phyloP scores from a whole-genome alignment of 352 stramenopile species.

The Globisporangium alternatum region DNA sequence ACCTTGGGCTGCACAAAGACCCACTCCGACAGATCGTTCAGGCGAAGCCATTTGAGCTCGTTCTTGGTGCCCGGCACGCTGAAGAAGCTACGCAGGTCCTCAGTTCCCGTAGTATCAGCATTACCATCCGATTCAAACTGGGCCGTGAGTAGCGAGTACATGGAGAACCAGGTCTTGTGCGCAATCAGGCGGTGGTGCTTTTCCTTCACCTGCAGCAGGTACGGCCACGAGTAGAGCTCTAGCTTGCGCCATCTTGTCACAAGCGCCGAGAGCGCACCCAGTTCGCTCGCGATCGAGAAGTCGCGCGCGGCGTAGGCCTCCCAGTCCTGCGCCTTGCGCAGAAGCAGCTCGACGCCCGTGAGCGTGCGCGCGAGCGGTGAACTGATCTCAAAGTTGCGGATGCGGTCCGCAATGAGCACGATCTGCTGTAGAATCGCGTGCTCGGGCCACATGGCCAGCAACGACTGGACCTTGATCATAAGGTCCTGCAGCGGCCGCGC shows the following conservation, averaged over 20 bases:
- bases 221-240: slow-evolving; percentile 97
- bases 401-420: slow-evolving; percentile 86
- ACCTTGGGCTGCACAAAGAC: slow-evolving; percentile 37
- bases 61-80: slow-evolving; percentile 1
- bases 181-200: slow-evolving; percentile 66
- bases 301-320: slow-evolving; percentile 94
- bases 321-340: slow-evolving; percentile 98
- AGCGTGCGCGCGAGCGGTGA: slow-evolving; percentile 90
- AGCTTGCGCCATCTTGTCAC: slow-evolving; percentile 98
- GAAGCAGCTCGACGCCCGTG: slow-evolving; percentile 93
- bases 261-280: slow-evolving; percentile 90
- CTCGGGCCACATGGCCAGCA: slow-evolving; percentile 95
- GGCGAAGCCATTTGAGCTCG: slow-evolving; percentile 59
- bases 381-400: slow-evolving; percentile 86
- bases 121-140: slow-evolving; percentile 58
- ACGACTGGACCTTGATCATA: slow-evolving; percentile 84
- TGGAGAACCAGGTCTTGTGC: slow-evolving; percentile 85
- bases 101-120: slow-evolving; percentile 6
- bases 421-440: slow-evolving; percentile 97
- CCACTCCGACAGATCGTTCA: slow-evolving; percentile 63
- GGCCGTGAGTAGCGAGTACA: slow-evolving; percentile 86
- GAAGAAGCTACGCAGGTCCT: slow-evolving; percentile 9
- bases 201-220: slow-evolving; percentile 91
- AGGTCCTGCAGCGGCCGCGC: slow-evolving; percentile 86
- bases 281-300: slow-evolving; percentile 90